Percentiles rank a stretch among this genome's conserved stretches.
phyloP scores from a whole-genome alignment of 208 protist genomes.

The Trypanosoma boissoni region DNA sequence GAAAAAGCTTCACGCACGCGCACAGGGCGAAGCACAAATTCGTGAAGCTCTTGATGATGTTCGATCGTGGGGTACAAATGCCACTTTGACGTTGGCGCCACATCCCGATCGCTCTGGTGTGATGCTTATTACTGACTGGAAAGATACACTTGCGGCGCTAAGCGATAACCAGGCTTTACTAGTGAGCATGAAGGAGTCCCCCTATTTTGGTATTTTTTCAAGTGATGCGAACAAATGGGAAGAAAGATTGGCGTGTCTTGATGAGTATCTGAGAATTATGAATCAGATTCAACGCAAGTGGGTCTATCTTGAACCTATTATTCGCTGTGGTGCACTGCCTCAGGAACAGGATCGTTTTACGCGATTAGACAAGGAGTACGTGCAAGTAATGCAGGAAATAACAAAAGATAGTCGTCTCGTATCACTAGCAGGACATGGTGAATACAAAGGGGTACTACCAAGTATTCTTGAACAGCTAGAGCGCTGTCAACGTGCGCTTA shows the following conservation, averaged over 20 bases:
- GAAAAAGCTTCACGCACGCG: conserved; percentile 93
- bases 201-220: conserved; percentile 92
- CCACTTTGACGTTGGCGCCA: conserved; percentile 81
- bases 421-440: conserved; percentile 68
- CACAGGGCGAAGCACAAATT: conserved; percentile 96
- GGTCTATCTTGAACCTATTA: conserved; percentile 99
- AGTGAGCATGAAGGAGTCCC: conserved; percentile 96
- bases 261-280: conserved; percentile 92
- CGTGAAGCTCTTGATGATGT: conserved; percentile 96
- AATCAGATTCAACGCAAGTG: conserved; percentile 98
- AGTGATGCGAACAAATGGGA: conserved; percentile 92
- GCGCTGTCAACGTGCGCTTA: conserved; percentile 95
- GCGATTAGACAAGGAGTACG: conserved; percentile 94
- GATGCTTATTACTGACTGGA: conserved; percentile 97
- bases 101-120: conserved; percentile 75
- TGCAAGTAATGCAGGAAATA: conserved; percentile 91
- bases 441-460: conserved; percentile 81
- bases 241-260: conserved; percentile 87
- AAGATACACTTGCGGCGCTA: conserved; percentile 92
- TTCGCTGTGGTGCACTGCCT: conserved; percentile 95
- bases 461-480: conserved; percentile 96
- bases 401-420: conserved; percentile 83
- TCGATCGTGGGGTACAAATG: conserved; percentile 86
- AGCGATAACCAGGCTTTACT: conserved; percentile 97
- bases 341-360: conserved; percentile 95